A percentile compares a stretch with the other conserved stretches of the same genome.
phyloP scores from a whole-genome alignment of 257 asterid species.

The Phtheirospermum japonicum region DNA sequence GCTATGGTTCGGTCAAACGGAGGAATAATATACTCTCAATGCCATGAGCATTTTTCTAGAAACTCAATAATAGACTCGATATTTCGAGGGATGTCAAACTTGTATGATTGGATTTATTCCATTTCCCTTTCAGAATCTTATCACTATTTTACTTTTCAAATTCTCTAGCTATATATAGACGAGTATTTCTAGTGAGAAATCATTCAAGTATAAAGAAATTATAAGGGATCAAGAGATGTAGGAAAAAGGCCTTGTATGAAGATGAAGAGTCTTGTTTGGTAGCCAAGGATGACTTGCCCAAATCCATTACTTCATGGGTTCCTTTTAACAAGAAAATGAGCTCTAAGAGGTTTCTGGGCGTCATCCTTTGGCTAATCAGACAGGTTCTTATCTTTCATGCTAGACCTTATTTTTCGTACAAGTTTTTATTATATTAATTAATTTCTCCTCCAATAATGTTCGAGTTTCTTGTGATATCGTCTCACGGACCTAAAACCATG shows the following conservation, averaged over 20 bases:
- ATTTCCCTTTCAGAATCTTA: conserved; percentile 23
- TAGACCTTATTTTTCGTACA: conserved; percentile 33
- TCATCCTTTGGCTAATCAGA: conserved; percentile 39
- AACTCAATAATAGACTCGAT: neutral
- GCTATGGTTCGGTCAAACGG: neutral
- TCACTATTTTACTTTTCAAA: conserved; percentile 22
- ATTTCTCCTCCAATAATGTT: neutral
- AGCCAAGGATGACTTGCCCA: conserved; percentile 62
- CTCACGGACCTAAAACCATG: neutral
- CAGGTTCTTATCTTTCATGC: conserved; percentile 42
- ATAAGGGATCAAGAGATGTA: neutral
- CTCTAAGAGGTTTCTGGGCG: conserved; percentile 28
- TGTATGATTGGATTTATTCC: conserved; percentile 20
- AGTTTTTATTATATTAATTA: too few relatives aligned
- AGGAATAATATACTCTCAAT: neutral
- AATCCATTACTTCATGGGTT: conserved; percentile 16
- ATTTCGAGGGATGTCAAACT: conserved; percentile 13
- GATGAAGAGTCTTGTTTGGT: conserved; percentile 38
- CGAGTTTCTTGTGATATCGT: neutral
- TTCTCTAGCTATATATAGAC: conserved; percentile 17
- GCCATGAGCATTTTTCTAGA: conserved; percentile 9
- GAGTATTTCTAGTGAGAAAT: neutral
- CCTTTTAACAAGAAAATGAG: neutral
- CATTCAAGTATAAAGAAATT: neutral
- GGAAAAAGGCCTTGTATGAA: conserved; percentile 42